Percentiles rank a stretch among this genome's conserved stretches.
Conservation (phyloP, 75 land plant species). For the Pinus taeda region DNA sequence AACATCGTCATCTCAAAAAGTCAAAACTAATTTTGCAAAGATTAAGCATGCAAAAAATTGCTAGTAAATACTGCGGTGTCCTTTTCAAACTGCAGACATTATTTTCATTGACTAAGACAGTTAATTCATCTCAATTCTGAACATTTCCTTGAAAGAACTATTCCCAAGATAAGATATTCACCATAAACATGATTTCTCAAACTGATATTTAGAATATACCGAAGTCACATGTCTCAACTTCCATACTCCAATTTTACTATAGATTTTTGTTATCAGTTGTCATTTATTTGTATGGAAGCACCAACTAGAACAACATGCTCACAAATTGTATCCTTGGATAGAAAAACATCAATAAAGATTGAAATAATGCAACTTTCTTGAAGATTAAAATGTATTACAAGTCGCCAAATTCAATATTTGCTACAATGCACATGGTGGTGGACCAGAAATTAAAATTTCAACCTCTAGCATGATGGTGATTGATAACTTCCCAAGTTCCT, state of each 20-base stretch:
- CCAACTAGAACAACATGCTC: background rate
- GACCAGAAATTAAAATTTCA: background rate
- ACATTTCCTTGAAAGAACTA: too few relatives aligned
- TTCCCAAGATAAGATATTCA: too few relatives aligned
- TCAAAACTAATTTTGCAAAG: background rate
- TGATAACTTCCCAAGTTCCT: background rate
- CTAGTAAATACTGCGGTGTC: background rate
- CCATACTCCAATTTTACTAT: background rate
- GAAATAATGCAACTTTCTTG: background rate
- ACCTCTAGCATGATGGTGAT: background rate
- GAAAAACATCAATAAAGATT: background rate
- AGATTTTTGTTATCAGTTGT: background rate
- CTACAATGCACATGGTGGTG: background rate
- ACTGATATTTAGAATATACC: too few relatives aligned
- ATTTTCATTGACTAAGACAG: background rate
- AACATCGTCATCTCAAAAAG: constrained; percentile 4
- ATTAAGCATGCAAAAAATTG: background rate
- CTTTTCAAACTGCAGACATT: background rate
- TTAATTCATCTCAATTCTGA: too few relatives aligned
- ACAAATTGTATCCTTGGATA: background rate
- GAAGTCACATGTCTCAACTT: background rate
- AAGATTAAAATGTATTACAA: background rate
- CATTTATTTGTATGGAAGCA: background rate
- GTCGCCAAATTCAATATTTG: background rate
- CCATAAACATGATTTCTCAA: too few relatives aligned